Percentiles rank a stretch among this genome's conserved stretches.
phyloP scores from a whole-genome alignment of 2,329 filamentous ascomycete species.

The Fusarium neocosmosporiellum region DNA sequence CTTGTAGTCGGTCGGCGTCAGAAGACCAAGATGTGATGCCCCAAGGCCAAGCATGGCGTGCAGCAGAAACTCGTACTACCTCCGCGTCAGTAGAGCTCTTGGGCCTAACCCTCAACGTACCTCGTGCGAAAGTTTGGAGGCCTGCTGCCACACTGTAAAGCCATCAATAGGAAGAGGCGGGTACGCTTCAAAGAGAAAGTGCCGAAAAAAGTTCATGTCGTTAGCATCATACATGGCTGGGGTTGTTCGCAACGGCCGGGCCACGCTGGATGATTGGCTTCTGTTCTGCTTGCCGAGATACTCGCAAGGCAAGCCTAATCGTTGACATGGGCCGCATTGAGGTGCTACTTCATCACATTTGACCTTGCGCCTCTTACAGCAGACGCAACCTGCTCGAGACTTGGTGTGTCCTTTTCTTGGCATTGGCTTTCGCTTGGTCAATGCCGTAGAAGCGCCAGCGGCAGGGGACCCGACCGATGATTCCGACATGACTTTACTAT shows the following conservation, averaged over 20 bases:
- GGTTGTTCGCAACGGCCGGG: constrained; percentile 32
- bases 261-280: constrained; percentile 2
- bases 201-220: constrained; percentile 64
- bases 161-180: constrained; percentile 53
- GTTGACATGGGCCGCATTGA: constrained; percentile 49
- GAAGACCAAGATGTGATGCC: constrained; percentile 51
- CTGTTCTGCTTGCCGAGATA: constrained; percentile 39
- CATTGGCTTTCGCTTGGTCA: constrained; percentile 44
- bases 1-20: constrained; percentile 36
- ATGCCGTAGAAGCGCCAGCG: not conserved
- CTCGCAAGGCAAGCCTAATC: constrained; percentile 51
- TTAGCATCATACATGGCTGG: constrained; percentile 51
- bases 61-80: constrained; percentile 54
- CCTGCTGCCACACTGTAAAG: constrained; percentile 50
- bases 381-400: constrained; percentile 48
- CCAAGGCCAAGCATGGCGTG: constrained; percentile 56
- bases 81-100: not conserved
- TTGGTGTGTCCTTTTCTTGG: constrained; percentile 51
- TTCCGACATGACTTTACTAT: constrained; percentile 1
- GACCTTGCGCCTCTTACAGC: constrained; percentile 54
- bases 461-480: not conserved
- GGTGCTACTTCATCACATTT: constrained; percentile 56
- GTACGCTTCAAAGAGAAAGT: constrained; percentile 61
- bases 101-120: constrained; percentile 35
- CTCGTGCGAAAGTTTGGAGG: constrained; percentile 51